These are phyloP conservation scores for Elongisporangium anandrum DNA, from an alignment of 352 stramenopile species.

Conservation along the genomic window DNA sequence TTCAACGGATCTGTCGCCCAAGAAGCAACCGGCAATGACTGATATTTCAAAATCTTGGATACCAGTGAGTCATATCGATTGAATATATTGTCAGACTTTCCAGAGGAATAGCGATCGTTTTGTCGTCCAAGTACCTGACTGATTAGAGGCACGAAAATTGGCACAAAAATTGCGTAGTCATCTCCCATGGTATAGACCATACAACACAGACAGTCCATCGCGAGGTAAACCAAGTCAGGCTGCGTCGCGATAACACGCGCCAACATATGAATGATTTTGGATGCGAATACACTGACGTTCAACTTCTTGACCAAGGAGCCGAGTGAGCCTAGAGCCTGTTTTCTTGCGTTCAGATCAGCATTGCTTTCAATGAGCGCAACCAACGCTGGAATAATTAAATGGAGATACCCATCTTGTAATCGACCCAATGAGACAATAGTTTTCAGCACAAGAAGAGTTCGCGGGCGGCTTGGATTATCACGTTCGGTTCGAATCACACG, in stretches of 20 bases:
- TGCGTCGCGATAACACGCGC: conserved; percentile 80
- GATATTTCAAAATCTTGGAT: conserved; percentile 86
- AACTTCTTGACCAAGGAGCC: conserved; percentile 87
- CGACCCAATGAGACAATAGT: conserved; percentile 71
- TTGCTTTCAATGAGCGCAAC: conserved; percentile 83
- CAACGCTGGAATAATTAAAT: conserved; percentile 80
- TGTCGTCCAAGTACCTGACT: conserved; percentile 76
- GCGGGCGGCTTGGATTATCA: conserved; percentile 55
- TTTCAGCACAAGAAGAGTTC: conserved; percentile 76
- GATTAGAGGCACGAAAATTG: conserved; percentile 84
- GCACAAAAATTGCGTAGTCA: conserved; percentile 87
- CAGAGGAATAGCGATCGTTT: conserved; percentile 30
- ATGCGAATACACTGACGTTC: conserved; percentile 85
- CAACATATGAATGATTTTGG: conserved; percentile 89
- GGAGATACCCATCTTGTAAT: conserved; percentile 77
- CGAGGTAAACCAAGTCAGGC: conserved; percentile 79
- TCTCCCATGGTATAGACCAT: conserved; percentile 90
- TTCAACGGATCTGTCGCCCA: conserved; percentile 77
- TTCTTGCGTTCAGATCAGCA: conserved; percentile 73
- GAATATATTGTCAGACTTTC: conserved; percentile 38
- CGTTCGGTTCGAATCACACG: conserved; percentile 81
- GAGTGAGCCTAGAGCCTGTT: conserved; percentile 77
- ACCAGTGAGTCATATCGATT: conserved; percentile 85
- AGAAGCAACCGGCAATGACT: conserved; percentile 74
- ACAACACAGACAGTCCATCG: conserved; percentile 85